Percentiles rank a stretch among this genome's conserved stretches.
phyloP scores from a whole-genome alignment of 2,329 filamentous ascomycete genomes.

The Cladophialophora psammophila region DNA sequence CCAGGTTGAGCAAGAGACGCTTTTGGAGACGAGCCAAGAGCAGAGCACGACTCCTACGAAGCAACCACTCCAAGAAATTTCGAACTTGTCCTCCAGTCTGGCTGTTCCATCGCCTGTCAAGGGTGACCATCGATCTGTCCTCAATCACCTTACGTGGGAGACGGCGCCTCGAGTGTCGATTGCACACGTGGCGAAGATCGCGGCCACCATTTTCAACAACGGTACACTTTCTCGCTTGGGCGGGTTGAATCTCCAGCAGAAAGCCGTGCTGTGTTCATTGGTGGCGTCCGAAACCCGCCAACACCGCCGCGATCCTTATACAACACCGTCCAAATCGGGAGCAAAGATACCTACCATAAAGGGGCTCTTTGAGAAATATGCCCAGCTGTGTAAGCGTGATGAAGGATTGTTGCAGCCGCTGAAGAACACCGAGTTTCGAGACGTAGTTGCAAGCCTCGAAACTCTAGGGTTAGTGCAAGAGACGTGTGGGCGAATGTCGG shows the following conservation, averaged over 20 bases:
- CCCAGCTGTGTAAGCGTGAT: slow-evolving; percentile 80
- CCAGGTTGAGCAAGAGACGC: slow-evolving; percentile 83
- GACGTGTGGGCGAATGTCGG: slow-evolving; percentile 71
- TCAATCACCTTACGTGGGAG: slow-evolving; percentile 71
- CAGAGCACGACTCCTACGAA: slow-evolving; percentile 71
- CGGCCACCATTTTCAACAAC: slow-evolving; percentile 87
- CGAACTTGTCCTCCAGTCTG: slow-evolving; percentile 58
- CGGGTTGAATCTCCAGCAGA: slow-evolving; percentile 92
- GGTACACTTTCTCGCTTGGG: slow-evolving; percentile 84
- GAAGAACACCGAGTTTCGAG: slow-evolving; percentile 89
- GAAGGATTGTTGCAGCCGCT: slow-evolving; percentile 83
- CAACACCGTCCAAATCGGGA: slow-evolving; percentile 67
- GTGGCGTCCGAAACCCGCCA: slow-evolving; percentile 77
- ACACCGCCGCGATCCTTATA: slow-evolving; percentile 51
- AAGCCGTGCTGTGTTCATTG: slow-evolving; percentile 88
- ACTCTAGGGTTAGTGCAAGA: slow-evolving; percentile 80
- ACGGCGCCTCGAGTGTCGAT: slow-evolving; percentile 90
- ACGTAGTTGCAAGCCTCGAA: slow-evolving; percentile 89
- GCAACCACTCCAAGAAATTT: slow-evolving; percentile 79
- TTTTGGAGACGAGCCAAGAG: slow-evolving; percentile 67
- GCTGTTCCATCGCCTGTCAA: slow-evolving; percentile 58
- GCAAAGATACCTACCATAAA: slow-evolving; percentile 78
- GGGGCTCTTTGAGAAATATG: slow-evolving; percentile 83
- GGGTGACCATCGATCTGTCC: slow-evolving; percentile 50
- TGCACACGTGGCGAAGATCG: slow-evolving; percentile 88